These are phyloP conservation scores for Rosa chinensis DNA, from an alignment of 306 rosid species.

Conservation along the genomic window DNA sequence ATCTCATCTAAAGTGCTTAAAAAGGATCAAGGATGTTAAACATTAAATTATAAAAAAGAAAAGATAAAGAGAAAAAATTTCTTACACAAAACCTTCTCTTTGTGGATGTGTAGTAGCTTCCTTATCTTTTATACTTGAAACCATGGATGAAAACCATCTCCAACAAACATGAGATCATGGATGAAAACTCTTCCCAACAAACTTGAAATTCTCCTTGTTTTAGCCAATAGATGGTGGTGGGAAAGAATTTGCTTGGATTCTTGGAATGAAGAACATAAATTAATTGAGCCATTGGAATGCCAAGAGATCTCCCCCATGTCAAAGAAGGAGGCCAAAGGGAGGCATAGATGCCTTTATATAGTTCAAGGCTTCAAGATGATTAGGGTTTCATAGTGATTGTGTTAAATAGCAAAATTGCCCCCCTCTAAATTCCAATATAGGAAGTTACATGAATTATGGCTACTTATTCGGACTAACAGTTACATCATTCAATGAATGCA, in stretches of 20 bases:
- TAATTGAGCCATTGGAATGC: not conserved
- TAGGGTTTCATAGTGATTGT: not conserved
- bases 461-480: not conserved
- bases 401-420: slow-evolving; percentile 1
- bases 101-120: not conserved
- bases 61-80: not conserved
- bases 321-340: not conserved
- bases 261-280: not conserved
- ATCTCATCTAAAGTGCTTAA: not conserved
- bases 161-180: not conserved
- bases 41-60: not conserved
- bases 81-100: not conserved
- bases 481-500: not conserved
- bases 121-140: not conserved
- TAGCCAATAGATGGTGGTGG: not conserved
- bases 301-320: not conserved
- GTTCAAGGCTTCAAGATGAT: not conserved
- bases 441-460: not conserved
- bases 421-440: not conserved
- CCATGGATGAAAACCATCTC: not conserved
- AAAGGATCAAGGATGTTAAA: not conserved
- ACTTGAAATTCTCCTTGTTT: not conserved
- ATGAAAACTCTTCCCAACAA: not conserved
- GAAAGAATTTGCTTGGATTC: not conserved
- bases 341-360: not conserved